Base-by-base conservation (phyloP, 2,329 filamentous ascomycete species). In the Diaporthe eres region DNA sequence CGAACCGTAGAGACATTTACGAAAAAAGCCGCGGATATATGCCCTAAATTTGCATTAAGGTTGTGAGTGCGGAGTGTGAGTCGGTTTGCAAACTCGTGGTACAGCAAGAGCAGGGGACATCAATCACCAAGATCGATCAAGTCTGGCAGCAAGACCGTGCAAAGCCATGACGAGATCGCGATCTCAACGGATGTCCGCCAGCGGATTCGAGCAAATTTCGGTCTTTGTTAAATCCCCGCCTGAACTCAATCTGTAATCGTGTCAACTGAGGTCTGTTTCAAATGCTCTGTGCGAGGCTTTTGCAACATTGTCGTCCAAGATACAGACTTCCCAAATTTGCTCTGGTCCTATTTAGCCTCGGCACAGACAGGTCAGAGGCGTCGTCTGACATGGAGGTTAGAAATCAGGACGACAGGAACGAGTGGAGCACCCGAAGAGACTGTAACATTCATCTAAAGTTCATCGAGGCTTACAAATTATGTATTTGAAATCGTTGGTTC, bases 281-380 rank as follows among this genome's bases (percentile, higher is more conserved):
- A 42, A 39, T 55, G 31, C n/a, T 70, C 65, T 15, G 65, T 70
- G 65, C 65, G 49, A 55, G 15, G 47, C n/a, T 53, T 55, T 34
- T 22, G 19, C 22, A 15, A 25, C 22, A 15, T 28, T 70, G 37
- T 17, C 8, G 22, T 22, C 39, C n/a, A 9, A 42, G 31, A 42
- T n/a, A 28, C 22, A 42, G 34, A 42, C 4, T 39, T n/a, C 22
- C 22, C 2, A 22, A 22, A 55, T 42, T n/a, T 25, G 44, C 49
- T 22, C 28, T 28, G 6, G 8, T 19, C 15, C 22, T 2, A 28
- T 55, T 70, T 28, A 42, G 31, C 47, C 49, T 70, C 31, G 34
- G 47, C 31, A 22, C 13, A 4, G 12, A 25, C 49, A 55, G 31
- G 17, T 28, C 3, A 51, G 13, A 70, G 44, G n/a, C 1, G 13